These are phyloP conservation scores for Leccinum aurantiacum DNA, from an alignment of 768 basidiomycete genomes.

Conservation along the genomic window DNA sequence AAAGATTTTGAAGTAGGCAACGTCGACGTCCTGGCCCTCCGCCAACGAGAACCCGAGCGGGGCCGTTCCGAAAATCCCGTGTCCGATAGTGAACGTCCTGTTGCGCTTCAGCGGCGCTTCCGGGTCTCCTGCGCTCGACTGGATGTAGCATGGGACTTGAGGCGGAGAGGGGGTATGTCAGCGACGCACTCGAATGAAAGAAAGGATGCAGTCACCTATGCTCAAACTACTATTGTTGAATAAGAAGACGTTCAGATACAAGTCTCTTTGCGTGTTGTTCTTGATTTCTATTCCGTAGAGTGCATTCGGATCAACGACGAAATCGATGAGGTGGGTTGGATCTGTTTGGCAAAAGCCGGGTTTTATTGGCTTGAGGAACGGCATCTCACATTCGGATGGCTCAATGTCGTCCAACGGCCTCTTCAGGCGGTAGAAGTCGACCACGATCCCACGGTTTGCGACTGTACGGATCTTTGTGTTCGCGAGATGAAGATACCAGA, in stretches of 20 bases:
- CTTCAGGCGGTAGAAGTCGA: not conserved
- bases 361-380: not conserved
- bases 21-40: too few relatives aligned
- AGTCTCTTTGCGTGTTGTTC: conserved; percentile 1
- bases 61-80: too few relatives aligned
- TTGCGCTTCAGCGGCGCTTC: too few relatives aligned
- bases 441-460: not conserved
- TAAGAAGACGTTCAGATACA: not conserved
- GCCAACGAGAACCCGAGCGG: too few relatives aligned
- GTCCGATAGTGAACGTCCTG: too few relatives aligned
- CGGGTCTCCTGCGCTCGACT: too few relatives aligned
- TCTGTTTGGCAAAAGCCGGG: not conserved
- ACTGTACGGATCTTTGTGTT: not conserved
- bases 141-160: too few relatives aligned
- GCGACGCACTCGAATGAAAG: not conserved
- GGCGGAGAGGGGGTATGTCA: not conserved
- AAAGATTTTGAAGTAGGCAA: too few relatives aligned
- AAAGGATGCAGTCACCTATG: not conserved
- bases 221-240: not conserved
- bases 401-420: not conserved
- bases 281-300: conserved; percentile 5
- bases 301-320: not conserved
- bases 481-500: not conserved
- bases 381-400: not conserved
- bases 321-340: not conserved